Conservation (phyloP, 139 green algal species). For the Micractinium conductrix region DNA sequence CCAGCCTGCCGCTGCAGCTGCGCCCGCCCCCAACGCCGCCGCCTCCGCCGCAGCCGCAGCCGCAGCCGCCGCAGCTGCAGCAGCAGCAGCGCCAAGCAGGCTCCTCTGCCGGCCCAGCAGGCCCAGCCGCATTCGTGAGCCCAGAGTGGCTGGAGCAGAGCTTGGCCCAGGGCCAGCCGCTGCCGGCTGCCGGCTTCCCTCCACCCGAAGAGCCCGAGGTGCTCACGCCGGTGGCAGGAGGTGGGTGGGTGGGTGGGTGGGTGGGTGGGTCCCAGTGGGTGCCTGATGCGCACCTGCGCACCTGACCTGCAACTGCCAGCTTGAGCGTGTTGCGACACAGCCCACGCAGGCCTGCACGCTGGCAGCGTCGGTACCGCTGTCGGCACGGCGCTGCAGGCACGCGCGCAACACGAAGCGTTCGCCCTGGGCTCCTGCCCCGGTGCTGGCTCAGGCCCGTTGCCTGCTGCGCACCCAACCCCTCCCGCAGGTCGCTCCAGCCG, state of each 20-base stretch:
- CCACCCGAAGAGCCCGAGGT: background rate
- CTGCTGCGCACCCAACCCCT: too few relatives aligned
- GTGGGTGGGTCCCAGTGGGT: too few relatives aligned
- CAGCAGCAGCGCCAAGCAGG: background rate
- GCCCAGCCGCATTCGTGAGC: background rate
- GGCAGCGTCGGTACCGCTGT: too few relatives aligned
- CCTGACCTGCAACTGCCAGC: too few relatives aligned
- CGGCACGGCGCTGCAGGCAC: too few relatives aligned
- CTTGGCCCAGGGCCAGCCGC: constrained; percentile 4
- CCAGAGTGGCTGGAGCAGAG: constrained; percentile 8
- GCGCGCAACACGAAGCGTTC: too few relatives aligned
- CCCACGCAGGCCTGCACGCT: too few relatives aligned
- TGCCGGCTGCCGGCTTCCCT: background rate
- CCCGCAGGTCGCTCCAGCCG: too few relatives aligned
- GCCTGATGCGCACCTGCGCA: too few relatives aligned
- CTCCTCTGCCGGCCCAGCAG: background rate
- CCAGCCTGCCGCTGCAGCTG: constrained; percentile 13
- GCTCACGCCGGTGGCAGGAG: background rate
- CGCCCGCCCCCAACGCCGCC: background rate
- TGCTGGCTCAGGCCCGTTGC: background rate
- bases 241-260: too few relatives aligned
- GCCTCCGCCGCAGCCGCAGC: background rate
- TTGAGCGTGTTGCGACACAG: too few relatives aligned
- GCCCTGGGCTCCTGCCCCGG: background rate
- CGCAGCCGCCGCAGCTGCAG: background rate